Evolutionary conservation across 768 basidiomycete species (phyloP).

Genomic region (Panus rudis): DNA sequence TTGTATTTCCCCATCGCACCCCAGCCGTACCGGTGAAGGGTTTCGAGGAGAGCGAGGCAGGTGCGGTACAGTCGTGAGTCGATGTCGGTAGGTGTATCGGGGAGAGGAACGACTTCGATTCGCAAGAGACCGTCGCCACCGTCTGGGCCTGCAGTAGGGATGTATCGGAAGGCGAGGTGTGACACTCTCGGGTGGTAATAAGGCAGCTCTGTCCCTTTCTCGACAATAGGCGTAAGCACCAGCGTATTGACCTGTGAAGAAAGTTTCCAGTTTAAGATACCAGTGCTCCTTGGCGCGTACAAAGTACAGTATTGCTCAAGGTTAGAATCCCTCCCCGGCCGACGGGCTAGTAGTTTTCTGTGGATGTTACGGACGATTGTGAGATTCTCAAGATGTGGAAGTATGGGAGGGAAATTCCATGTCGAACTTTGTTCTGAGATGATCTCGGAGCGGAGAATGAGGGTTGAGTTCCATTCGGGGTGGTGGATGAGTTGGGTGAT

Average conservation of each 20-base stretch:
- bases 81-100: conserved; percentile 36
- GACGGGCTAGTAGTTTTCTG: conserved; percentile 65
- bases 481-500: conserved; percentile 72
- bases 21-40: conserved; percentile 84
- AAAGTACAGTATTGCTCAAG: conserved; percentile 77
- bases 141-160: conserved; percentile 23
- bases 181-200: conserved; percentile 86
- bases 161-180: conserved; percentile 77
- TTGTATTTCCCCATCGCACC: conserved; percentile 75
- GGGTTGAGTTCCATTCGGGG: conserved; percentile 88
- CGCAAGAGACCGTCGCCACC: conserved; percentile 29
- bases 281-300: conserved; percentile 33
- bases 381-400: conserved; percentile 35
- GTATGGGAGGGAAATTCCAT: conserved; percentile 14
- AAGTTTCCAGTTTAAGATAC: not conserved
- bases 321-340: conserved; percentile 67
- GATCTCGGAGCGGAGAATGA: conserved; percentile 81
- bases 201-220: conserved; percentile 46
- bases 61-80: conserved; percentile 75
- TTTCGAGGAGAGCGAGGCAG: conserved; percentile 71
- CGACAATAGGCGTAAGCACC: conserved; percentile 53
- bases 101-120: conserved; percentile 52
- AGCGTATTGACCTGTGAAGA: conserved; percentile 24
- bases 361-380: conserved; percentile 46
- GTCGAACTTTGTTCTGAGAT: conserved; percentile 33